phyloP scores from a whole-genome alignment of 2,329 filamentous ascomycete genomes.

The Cadophora malorum region DNA sequence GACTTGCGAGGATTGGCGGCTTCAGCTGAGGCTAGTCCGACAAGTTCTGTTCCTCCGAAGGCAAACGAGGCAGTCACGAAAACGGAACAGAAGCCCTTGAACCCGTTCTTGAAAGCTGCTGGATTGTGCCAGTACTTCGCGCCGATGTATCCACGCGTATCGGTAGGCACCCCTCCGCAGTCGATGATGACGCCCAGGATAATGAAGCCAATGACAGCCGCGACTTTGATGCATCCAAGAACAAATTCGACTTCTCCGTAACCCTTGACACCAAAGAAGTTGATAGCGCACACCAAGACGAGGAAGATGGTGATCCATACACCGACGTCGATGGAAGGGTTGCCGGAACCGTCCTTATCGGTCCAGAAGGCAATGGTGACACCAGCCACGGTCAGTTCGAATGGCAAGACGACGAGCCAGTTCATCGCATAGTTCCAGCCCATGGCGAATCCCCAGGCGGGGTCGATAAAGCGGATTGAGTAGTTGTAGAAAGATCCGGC shows the following conservation, averaged over 20 bases:
- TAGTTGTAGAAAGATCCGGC: constrained; percentile 92
- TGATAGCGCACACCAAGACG: constrained; percentile 77
- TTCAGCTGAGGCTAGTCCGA: constrained; percentile 79
- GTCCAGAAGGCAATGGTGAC: constrained; percentile 87
- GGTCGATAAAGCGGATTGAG: constrained; percentile 92
- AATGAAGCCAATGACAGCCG: constrained; percentile 88
- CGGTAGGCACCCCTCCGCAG: constrained; percentile 40
- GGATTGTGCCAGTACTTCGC: constrained; percentile 80
- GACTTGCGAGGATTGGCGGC: constrained; percentile 79
- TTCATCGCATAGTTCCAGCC: constrained; percentile 92
- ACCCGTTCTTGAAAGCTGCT: constrained; percentile 81
- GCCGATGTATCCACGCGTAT: constrained; percentile 62
- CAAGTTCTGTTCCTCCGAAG: constrained; percentile 77
- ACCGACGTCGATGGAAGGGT: constrained; percentile 59
- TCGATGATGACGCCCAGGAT: constrained; percentile 51
- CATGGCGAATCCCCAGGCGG: constrained; percentile 94
- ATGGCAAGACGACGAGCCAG: constrained; percentile 82
- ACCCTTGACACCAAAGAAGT: constrained; percentile 85
- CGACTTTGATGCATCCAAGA: constrained; percentile 84
- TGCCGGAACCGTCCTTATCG: constrained; percentile 47
- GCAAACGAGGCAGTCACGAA: constrained; percentile 79
- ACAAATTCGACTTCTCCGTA: constrained; percentile 94
- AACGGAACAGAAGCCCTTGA: constrained; percentile 81
- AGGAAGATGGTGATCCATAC: constrained; percentile 88
- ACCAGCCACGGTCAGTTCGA: constrained; percentile 86